Conservation (phyloP, 2,329 filamentous ascomycete species). For the Trichothecium sympodiale region DNA sequence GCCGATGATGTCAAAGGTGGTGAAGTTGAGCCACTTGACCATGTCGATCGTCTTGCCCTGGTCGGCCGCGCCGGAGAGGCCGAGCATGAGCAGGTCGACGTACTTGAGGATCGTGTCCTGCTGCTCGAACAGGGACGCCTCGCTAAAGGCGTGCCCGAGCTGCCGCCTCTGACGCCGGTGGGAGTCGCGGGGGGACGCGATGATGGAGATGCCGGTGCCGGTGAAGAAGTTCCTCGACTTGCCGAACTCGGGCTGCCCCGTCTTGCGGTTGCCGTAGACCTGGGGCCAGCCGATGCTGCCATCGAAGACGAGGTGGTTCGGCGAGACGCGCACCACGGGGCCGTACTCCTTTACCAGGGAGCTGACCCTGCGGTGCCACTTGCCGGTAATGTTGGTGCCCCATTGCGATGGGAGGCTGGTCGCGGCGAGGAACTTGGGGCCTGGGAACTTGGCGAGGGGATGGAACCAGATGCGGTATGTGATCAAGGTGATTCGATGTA, state of each 20-base stretch:
- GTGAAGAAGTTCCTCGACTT: constrained; percentile 3
- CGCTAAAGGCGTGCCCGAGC: constrained; percentile 18
- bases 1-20: constrained; percentile 13
- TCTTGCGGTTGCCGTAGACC: constrained; percentile 3
- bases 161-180: constrained; percentile 13
- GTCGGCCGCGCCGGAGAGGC: constrained; percentile 8
- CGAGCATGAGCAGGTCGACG: constrained; percentile 14
- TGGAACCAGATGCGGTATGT: too few species aligned
- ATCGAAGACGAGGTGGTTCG: constrained; percentile 9
- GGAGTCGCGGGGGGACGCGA: constrained; percentile 7
- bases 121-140: constrained; percentile 17
- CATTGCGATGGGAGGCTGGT: too few species aligned
- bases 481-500: too few species aligned
- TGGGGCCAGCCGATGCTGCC: constrained; percentile 2
- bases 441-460: too few species aligned
- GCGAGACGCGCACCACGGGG: constrained; percentile 25
- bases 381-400: too few species aligned
- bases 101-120: constrained; percentile 14
- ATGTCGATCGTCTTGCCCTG: constrained; percentile 10
- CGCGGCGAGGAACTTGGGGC: too few species aligned
- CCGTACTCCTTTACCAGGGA: constrained; percentile 10
- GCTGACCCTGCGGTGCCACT: too few species aligned
- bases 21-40: constrained; percentile 12
- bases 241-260: constrained; percentile 5
- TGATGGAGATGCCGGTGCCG: constrained; percentile 5